A percentile compares a stretch with the other conserved stretches of the same genome.
Evolutionary conservation across 306 rosid species (phyloP).

Genomic region (Cicer arietinum): DNA sequence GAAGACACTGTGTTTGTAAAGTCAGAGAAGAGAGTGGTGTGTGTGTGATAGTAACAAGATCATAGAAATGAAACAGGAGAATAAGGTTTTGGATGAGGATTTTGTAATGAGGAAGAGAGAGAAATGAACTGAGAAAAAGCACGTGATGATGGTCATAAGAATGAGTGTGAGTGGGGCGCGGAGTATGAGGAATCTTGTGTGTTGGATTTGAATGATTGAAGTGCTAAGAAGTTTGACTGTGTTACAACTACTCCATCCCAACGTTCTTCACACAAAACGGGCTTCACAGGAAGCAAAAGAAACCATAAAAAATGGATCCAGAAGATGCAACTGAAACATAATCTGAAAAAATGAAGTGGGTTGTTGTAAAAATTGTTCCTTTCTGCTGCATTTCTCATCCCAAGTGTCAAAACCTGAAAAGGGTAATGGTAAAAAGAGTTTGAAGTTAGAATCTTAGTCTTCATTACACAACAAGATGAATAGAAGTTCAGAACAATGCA

Average conservation of each 20-base stretch:
- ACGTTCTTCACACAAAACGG: conserved; percentile 52
- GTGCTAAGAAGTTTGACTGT: conserved; percentile 73
- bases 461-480: conserved; percentile 39
- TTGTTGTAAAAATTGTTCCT: conserved; percentile 38
- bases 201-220: conserved; percentile 77
- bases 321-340: conserved; percentile 19
- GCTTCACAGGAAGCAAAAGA: conserved; percentile 45
- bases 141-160: conserved; percentile 57
- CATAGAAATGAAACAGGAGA: conserved; percentile 34
- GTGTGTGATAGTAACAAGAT: background rate
- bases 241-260: conserved; percentile 92
- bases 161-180: conserved; percentile 43
- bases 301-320: conserved; percentile 32
- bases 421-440: conserved; percentile 38
- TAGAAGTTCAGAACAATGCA: background rate
- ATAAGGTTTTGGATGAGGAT: conserved; percentile 36
- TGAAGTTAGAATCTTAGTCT: conserved; percentile 21
- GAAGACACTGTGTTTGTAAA: conserved; percentile 33
- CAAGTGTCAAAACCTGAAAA: conserved; percentile 39
- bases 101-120: conserved; percentile 33
- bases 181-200: conserved; percentile 59
- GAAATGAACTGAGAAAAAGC: conserved; percentile 47
- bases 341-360: conserved; percentile 28
- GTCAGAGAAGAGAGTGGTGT: conserved; percentile 27
- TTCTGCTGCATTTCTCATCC: conserved; percentile 32